A percentile compares a stretch with the other conserved stretches of the same genome.
These are phyloP conservation scores for Coniferiporia sulphurascens DNA, from an alignment of 1,284 basidiomycete genomes.

Conservation along the genomic window DNA sequence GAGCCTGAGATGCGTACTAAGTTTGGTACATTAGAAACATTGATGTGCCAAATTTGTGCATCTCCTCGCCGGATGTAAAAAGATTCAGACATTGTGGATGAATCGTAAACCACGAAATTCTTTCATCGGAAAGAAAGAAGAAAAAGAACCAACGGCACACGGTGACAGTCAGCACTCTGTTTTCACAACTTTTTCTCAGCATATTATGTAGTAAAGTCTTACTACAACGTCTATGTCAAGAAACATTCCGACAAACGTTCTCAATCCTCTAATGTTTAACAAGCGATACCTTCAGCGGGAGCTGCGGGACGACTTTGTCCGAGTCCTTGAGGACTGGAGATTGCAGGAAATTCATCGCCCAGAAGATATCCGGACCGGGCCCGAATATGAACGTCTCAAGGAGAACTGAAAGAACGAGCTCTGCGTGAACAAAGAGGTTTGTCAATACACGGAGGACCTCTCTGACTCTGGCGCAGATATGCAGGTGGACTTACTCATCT, in stretches of 20 bases:
- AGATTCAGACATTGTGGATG: too few species aligned
- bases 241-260: neutral
- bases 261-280: neutral
- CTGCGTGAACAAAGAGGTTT: neutral
- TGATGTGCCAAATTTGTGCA: too few species aligned
- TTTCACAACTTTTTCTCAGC: too few species aligned
- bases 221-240: neutral
- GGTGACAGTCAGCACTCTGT: too few species aligned
- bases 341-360: slow-evolving; percentile 15
- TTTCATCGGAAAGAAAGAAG: too few species aligned
- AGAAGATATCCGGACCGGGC: slow-evolving; percentile 16
- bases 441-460: neutral
- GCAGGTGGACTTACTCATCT: slow-evolving; percentile 11
- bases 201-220: too few species aligned
- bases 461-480: neutral
- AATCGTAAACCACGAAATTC: too few species aligned
- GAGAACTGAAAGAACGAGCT: slow-evolving; percentile 10
- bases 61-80: too few species aligned
- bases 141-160: too few species aligned
- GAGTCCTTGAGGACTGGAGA: slow-evolving; percentile 13
- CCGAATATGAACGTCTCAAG: slow-evolving; percentile 13
- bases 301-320: neutral
- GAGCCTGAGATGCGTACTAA: too few species aligned
- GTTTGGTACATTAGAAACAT: too few species aligned
- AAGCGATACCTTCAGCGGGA: slow-evolving; percentile 10